Evolutionary conservation across 768 basidiomycete genomes (phyloP).

Genomic region (Leccinum subgranulosum): DNA sequence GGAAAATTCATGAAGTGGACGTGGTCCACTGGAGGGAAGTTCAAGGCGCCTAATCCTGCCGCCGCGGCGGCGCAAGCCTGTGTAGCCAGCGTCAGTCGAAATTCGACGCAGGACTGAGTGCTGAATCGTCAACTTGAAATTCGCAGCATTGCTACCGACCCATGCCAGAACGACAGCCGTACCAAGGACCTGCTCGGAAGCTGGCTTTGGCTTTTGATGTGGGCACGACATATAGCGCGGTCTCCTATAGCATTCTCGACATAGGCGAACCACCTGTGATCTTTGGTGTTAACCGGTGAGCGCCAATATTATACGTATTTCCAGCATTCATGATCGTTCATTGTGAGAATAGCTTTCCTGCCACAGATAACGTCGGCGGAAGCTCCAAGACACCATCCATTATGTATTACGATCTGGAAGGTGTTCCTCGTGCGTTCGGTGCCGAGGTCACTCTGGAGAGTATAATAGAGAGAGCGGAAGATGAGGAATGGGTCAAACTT

Average conservation of each 20-base stretch:
- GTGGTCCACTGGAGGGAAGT: too few relatives aligned
- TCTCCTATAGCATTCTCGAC: slow-evolving; percentile 40
- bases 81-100: too few relatives aligned
- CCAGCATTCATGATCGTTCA: background rate
- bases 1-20: too few relatives aligned
- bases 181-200: slow-evolving; percentile 38
- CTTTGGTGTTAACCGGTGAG: slow-evolving; percentile 23
- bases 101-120: too few relatives aligned
- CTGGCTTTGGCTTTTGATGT: slow-evolving; percentile 51
- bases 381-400: slow-evolving; percentile 50
- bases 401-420: slow-evolving; percentile 43
- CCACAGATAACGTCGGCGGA: slow-evolving; percentile 42
- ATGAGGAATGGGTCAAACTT: slow-evolving; percentile 29
- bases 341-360: slow-evolving; percentile 39
- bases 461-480: slow-evolving; percentile 38
- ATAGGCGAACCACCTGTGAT: slow-evolving; percentile 26
- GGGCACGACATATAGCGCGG: slow-evolving; percentile 49
- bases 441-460: slow-evolving; percentile 40
- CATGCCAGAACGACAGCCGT: slow-evolving; percentile 35
- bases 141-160: background rate
- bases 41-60: too few relatives aligned
- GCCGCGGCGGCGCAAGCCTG: too few relatives aligned
- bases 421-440: slow-evolving; percentile 41
- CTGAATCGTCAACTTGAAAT: too few relatives aligned
- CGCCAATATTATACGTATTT: background rate